These are phyloP conservation scores for Lizonia empirigonia DNA, from an alignment of 2,329 filamentous ascomycete species.

Conservation along the genomic window DNA sequence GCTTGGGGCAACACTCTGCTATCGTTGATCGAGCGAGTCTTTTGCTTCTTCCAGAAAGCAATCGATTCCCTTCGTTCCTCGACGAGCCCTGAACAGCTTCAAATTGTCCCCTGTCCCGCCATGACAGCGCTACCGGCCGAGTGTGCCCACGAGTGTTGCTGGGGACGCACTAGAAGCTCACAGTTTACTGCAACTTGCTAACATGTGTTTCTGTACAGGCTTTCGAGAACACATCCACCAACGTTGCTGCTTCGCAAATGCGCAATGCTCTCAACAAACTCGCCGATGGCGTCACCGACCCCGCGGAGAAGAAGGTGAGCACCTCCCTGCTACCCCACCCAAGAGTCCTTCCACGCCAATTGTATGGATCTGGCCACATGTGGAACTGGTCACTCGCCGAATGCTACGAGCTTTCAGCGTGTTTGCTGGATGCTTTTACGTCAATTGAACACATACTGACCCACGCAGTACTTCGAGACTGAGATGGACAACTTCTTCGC, in stretches of 20 bases:
- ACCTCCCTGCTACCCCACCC: conserved; percentile 4
- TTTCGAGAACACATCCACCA: conserved; percentile 99
- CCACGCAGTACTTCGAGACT: conserved; percentile 82
- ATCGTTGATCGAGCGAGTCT: neutral
- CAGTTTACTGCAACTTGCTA: conserved; percentile 1
- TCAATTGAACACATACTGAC: conserved; percentile 27
- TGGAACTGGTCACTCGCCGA: neutral
- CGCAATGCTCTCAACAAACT: conserved; percentile 95
- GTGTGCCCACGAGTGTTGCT: neutral
- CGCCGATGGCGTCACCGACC: conserved; percentile 85
- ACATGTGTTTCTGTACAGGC: conserved; percentile 63
- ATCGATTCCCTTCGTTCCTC: neutral
- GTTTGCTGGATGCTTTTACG: conserved; percentile 11
- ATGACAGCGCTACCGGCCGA: neutral
- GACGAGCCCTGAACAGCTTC: neutral
- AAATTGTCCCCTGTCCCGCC: neutral
- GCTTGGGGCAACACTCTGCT: neutral
- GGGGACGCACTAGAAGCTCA: neutral
- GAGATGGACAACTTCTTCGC: conserved; percentile 99
- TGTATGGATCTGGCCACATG: neutral
- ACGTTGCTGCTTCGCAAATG: conserved; percentile 98
- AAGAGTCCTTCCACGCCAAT: neutral
- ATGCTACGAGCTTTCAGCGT: conserved; percentile 3
- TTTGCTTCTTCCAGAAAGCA: neutral
- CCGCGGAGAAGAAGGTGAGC: conserved; percentile 75